Conservation (phyloP, 2,329 filamentous ascomycete species). For the Xylariaceae sp. region DNA sequence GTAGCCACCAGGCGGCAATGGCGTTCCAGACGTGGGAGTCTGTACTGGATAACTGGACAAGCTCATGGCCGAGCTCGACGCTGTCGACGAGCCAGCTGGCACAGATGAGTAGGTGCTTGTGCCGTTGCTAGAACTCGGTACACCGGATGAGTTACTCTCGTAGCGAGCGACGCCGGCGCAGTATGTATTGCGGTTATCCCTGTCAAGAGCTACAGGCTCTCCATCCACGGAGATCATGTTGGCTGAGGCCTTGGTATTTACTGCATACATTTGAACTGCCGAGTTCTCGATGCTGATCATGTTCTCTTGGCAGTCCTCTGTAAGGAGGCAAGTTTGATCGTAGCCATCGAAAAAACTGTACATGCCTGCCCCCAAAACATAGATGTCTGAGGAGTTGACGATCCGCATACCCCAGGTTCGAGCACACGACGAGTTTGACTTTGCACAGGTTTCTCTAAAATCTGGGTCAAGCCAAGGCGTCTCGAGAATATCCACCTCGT, state of each 20-base stretch:
- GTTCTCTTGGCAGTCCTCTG: conserved; percentile 70
- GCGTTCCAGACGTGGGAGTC: conserved; percentile 9
- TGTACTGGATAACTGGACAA: conserved; percentile 12
- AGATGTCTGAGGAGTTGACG: conserved; percentile 61
- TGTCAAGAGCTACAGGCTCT: conserved; percentile 47
- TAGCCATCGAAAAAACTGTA: conserved; percentile 88
- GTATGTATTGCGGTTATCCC: conserved; percentile 63
- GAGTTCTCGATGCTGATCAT: conserved; percentile 71
- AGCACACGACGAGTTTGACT: conserved; percentile 48
- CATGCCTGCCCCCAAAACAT: conserved; percentile 68
- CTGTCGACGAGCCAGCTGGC: conserved; percentile 7
- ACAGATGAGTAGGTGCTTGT: conserved; percentile 12
- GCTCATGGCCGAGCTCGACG: conserved; percentile 5
- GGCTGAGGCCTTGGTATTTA: conserved; percentile 70
- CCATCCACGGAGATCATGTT: conserved; percentile 70
- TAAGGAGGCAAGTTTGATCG: conserved; percentile 62
- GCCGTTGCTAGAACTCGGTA: conserved; percentile 6
- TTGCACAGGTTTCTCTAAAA: conserved; percentile 57
- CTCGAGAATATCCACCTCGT: no score
- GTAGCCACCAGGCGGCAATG: conserved; percentile 21
- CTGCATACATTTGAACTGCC: conserved; percentile 58
- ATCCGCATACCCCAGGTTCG: conserved; percentile 77
- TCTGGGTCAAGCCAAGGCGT: conserved; percentile 61
- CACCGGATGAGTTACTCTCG: conserved; percentile 19
- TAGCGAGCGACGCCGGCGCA: conserved; percentile 59